Percentiles rank a stretch among this genome's conserved stretches.
Evolutionary conservation across 139 green algal species (phyloP).

Genomic region (Pseudopediastrum boryanum): DNA sequence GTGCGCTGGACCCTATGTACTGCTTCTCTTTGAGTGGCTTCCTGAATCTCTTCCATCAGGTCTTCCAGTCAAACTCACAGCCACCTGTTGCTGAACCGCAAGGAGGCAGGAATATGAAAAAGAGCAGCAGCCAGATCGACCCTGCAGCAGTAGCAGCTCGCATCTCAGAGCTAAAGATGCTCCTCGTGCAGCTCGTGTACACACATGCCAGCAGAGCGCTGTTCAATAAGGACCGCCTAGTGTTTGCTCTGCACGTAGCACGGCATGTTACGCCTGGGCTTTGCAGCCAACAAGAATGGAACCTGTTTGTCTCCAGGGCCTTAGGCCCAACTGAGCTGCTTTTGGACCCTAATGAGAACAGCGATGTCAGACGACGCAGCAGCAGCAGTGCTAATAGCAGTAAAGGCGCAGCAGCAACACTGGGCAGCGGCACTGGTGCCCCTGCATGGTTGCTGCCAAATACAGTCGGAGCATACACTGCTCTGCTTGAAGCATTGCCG

Average conservation of each 20-base stretch:
- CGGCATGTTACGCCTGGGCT: conserved; percentile 48
- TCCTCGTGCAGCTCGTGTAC: conserved; percentile 68
- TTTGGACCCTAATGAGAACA: conserved; percentile 13
- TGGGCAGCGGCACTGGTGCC: not conserved
- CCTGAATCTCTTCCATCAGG: conserved; percentile 60
- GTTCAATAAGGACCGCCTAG: conserved; percentile 80
- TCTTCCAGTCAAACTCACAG: not conserved
- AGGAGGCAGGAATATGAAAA: not conserved
- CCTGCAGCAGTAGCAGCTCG: conserved; percentile 39
- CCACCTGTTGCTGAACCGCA: not conserved
- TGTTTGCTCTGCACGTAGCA: conserved; percentile 76
- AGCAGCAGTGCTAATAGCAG: not conserved
- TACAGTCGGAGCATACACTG: conserved; percentile 29
- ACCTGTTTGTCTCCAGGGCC: no score
- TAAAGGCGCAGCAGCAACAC: not conserved
- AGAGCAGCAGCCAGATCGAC: not conserved
- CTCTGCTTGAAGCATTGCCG: conserved; percentile 56
- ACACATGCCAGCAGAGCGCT: conserved; percentile 64
- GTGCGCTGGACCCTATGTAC: conserved; percentile 80
- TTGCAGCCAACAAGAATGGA: conserved; percentile 62
- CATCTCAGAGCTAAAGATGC: conserved; percentile 56
- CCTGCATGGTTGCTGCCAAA: conserved; percentile 63
- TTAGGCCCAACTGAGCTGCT: conserved; percentile 55
- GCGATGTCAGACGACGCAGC: not conserved
- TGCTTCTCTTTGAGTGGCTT: conserved; percentile 61